Evolutionary conservation across 2,329 filamentous ascomycete genomes (phyloP), one percentile per base, ranked within the genome.

Genomic region (Fusarium dimerum): DNA sequence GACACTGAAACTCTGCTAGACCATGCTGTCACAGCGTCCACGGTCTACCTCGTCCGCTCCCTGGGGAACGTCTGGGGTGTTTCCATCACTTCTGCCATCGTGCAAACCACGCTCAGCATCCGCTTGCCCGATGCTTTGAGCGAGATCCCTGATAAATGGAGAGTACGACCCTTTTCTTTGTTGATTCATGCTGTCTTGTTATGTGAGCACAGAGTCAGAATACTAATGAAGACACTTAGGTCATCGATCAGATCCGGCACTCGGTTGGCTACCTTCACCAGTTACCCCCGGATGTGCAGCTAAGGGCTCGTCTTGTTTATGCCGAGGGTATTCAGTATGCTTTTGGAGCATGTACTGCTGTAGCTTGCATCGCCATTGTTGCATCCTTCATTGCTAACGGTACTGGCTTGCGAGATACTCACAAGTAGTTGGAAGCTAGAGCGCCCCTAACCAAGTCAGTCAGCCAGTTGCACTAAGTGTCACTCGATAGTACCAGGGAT

Each of bases 61-160:
- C 70, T 87, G 3, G 84, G 84, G 2, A 81, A 78, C 0, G 83
- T 87, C 15, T 87, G 82, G 78, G 84, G 84, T 11, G 84, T 87
- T 2, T 83, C 84, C 1, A 73, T 83, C 36, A 82, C 82, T 0
- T 84, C 83, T 9, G 78, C 83, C 7, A 83, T 87, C 42, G 75
- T 85, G 34, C 84, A 87, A 68, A 87, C 82, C 51, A 81, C 79
- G 50, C 74, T 87, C 57, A 81, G 75, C 60, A 70, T 76, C 59
- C 74, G 76, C 54, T 73, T 87, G 20, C 78, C 79, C 6, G 69
- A 72, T 54, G 82, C 77, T 59, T 70, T 87, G 67, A 75, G 71
- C 63, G 78, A 76, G 65, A 71, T 85, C 65, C 74, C 79, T 54
- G 74, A 85, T 58, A 85, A 83, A 76, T 77, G 76, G 70, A 77